A percentile compares a stretch with the other conserved stretches of the same genome.
Conservation (phyloP, 345 rosid species). For the Firmiana major region DNA sequence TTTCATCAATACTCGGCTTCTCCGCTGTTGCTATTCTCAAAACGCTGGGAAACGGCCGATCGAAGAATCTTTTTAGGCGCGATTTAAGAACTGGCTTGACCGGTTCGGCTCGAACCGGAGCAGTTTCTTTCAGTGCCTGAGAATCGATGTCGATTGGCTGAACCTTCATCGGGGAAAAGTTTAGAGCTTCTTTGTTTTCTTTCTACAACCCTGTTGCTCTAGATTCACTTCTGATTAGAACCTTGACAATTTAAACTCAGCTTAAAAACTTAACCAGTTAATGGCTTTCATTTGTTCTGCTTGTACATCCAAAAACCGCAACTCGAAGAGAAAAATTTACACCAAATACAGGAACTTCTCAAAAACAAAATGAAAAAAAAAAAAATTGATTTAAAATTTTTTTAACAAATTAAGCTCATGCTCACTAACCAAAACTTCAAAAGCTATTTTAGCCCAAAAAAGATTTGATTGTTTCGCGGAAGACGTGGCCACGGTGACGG, state of each 20-base stretch:
- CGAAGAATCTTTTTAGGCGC: slow-evolving; percentile 63
- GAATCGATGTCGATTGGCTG: slow-evolving; percentile 58
- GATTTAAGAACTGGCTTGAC: slow-evolving; percentile 63
- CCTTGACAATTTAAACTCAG: neutral
- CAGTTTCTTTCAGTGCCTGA: slow-evolving; percentile 22
- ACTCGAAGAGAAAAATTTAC: neutral
- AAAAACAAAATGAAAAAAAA: neutral
- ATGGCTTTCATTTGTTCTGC: neutral
- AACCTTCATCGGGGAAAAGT: slow-evolving; percentile 59
- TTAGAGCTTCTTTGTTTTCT: neutral
- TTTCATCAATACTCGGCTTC: slow-evolving; percentile 39
- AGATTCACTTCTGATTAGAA: neutral
- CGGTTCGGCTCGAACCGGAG: slow-evolving; percentile 33
- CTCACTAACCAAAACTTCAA: neutral
- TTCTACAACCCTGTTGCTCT: neutral
- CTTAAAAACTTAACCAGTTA: neutral
- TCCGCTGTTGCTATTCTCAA: slow-evolving; percentile 43
- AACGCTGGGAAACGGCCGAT: slow-evolving; percentile 49
- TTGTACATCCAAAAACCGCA: slow-evolving; percentile 17
- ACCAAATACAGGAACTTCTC: neutral
- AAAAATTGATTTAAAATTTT: neutral
- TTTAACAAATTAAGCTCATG: slow-evolving; percentile 12
- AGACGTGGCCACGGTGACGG: slow-evolving; percentile 69
- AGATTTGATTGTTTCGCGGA: slow-evolving; percentile 42
- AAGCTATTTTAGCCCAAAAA: slow-evolving; percentile 16